Base-by-base conservation (phyloP, 1,284 basidiomycete genomes). In the Cutaneotrichosporon cutaneum region DNA sequence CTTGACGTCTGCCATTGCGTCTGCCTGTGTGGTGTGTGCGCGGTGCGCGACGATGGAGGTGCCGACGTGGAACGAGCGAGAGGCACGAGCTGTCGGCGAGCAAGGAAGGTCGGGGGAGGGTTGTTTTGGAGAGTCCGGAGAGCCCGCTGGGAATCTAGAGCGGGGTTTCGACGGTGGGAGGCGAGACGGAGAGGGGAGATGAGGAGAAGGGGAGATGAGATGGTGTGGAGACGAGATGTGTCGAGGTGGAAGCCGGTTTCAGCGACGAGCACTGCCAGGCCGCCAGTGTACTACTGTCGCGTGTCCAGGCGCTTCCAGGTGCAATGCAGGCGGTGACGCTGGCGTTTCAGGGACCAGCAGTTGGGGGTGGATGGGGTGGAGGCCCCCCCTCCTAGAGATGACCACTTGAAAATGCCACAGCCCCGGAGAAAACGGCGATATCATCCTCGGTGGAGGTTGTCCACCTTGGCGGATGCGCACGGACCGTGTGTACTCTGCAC, bases 1-100 rank as follows among this genome's bases (percentile, higher is more conserved):
- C 68, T 78, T 78, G 27, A 32, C 48, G 64, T 78, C 77, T 59
- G 70, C 73, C 77, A 78, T 78, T 60, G 33, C 48, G 54, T 53
- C 52, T 42, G 30, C 42, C 55, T 56, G n/a, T 24, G n/a, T 3
- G n/a, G 27, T 56, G 21, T n/a, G 32, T 35, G 44, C 44, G 42
- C 35, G 18, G 39, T 32, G 54, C 54, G 39, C 39, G 26, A 21
- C 3, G 54, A 22, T 11, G 54, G 30, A 18, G n/a, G 21, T 26
- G 52, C 52, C 52, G 52, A 54, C 52, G 52, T 54, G 33, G 52
- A 51, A 51, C 52, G 52, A 36, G 52, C 35, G 35, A n/a, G 52
- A 54, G 35, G 33, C 52, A 35, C 52, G 52, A 16, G 52, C 33
- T 36, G 52, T 24, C 52, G 51, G 30, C 22, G 52, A 21, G 22